Evolutionary conservation across 1,139 yeast species (phyloP).

Genomic region (Suhomyces wounanorum): DNA sequence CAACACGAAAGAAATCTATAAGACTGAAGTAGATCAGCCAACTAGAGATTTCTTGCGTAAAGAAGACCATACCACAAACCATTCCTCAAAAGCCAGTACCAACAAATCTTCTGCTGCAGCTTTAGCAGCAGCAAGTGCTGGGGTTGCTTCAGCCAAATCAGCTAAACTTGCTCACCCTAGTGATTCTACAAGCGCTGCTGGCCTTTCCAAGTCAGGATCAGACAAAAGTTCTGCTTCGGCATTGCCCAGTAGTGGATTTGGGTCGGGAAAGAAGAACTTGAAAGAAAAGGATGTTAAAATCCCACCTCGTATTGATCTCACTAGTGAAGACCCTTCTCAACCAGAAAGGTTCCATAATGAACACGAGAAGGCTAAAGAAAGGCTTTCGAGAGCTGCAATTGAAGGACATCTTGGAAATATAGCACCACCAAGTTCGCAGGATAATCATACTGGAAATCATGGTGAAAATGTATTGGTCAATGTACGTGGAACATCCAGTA

Average conservation of each 20-base stretch:
- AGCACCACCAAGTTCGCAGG: background rate
- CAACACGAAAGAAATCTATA: slow-evolving; percentile 34
- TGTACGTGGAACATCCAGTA: slow-evolving; percentile 34
- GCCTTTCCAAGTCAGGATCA: background rate
- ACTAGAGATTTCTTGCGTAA: background rate
- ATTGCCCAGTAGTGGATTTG: slow-evolving; percentile 4
- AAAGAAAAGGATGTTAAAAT: slow-evolving; percentile 7
- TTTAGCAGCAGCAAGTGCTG: background rate
- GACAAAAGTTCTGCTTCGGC: background rate
- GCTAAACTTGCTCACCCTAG: background rate
- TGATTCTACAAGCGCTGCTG: slow-evolving; percentile 10
- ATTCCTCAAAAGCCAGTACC: background rate
- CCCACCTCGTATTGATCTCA: slow-evolving; percentile 9
- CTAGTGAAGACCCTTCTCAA: slow-evolving; percentile 13
- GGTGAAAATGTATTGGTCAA: slow-evolving; percentile 25
- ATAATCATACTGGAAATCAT: slow-evolving; percentile 9
- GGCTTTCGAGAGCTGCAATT: slow-evolving; percentile 18
- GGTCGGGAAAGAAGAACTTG: slow-evolving; percentile 8
- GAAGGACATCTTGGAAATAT: slow-evolving; percentile 21
- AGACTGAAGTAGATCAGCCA: slow-evolving; percentile 18
- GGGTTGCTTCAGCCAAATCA: slow-evolving; percentile 3
- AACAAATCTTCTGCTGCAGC: background rate
- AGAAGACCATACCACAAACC: background rate
- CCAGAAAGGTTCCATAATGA: slow-evolving; percentile 15
- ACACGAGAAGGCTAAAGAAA: slow-evolving; percentile 20